phyloP scores from a whole-genome alignment of 2,329 filamentous ascomycete species.

The Lasiodiplodia hormozganensis region DNA sequence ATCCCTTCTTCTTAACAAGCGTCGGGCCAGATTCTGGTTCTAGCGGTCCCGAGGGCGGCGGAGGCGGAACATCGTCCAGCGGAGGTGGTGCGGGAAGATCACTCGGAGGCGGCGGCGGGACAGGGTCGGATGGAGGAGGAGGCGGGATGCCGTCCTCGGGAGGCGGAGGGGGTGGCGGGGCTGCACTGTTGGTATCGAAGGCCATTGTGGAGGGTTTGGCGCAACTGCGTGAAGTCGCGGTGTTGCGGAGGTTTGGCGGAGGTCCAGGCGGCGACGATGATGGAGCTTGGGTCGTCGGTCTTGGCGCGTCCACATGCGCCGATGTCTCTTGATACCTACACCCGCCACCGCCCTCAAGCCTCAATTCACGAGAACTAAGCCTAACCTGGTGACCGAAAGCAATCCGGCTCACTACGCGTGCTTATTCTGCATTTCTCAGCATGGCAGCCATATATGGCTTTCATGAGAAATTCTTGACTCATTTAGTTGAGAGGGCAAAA shows the following conservation, averaged over 20 bases:
- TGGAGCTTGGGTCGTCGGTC: slow-evolving; percentile 21
- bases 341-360: neutral
- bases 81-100: slow-evolving; percentile 33
- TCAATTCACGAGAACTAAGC: neutral
- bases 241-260: slow-evolving; percentile 22
- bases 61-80: slow-evolving; percentile 31
- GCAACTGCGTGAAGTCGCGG: neutral
- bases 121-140: slow-evolving; percentile 50
- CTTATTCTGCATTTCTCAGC: neutral
- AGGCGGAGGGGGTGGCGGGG: slow-evolving; percentile 30
- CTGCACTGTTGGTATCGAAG: neutral
- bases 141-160: slow-evolving; percentile 35
- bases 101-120: slow-evolving; percentile 50
- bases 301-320: slow-evolving; percentile 19
- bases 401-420: neutral
- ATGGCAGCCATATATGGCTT: neutral
- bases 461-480: neutral
- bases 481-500: slow-evolving; percentile 6
- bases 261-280: slow-evolving; percentile 6
- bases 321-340: neutral
- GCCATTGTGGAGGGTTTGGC: slow-evolving; percentile 9
- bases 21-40: slow-evolving; percentile 39
- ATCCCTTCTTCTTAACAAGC: slow-evolving; percentile 62
- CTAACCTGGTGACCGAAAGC: neutral
- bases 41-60: slow-evolving; percentile 30